Evolutionary conservation across 1,139 yeast genomes (phyloP), one percentile per base, ranked within the genome.

Genomic region (Pichia sp.): DNA sequence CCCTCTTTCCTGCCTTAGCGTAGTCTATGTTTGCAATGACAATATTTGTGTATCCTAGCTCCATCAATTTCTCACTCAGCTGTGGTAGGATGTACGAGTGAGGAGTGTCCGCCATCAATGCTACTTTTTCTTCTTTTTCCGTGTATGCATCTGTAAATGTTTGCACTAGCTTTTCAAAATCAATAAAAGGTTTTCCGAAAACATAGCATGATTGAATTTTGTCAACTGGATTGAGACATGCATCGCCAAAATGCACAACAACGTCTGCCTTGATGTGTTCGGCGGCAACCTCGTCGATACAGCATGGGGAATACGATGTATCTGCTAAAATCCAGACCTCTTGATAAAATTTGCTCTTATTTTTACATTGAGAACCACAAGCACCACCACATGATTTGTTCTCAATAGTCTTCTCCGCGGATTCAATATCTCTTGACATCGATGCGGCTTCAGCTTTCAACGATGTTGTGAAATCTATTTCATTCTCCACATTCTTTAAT

Each of bases 281-380:
- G 1, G 96, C 94, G 0, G 98, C 97, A 17, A 91, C 94, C 53
- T 87, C 96, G 57, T 91, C 99, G 13, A 91, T 83, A 62, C 99
- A 91, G 58, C 98, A 91, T 0, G 96, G 71, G 18, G 96, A 85
- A 51, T 91, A 93, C 0, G 96, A 86, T 0, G 98, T 88, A 53
- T 93, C 99, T 0, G 97, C 99, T 28, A 91, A 62, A 13, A 81
- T 69, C 87, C 87, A 81, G 14, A 79, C 61, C 33, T 67, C 62
- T 46, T 54, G 59, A 9, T 41, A 23, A 8, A 30, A 29, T 22
- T 39, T 38, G 5, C 30, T 33, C 19, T 34, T 30, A 22, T 46
- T 50, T 31, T 48, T 48, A 36, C 55, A 52, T 13, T 50, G 44
- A 3, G 42, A 44, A 5, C 54, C 56, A 40, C 56, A 51, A 5